Conservation (phyloP, 2,329 filamentous ascomycete genomes). For the Aspergillus uvarum region DNA sequence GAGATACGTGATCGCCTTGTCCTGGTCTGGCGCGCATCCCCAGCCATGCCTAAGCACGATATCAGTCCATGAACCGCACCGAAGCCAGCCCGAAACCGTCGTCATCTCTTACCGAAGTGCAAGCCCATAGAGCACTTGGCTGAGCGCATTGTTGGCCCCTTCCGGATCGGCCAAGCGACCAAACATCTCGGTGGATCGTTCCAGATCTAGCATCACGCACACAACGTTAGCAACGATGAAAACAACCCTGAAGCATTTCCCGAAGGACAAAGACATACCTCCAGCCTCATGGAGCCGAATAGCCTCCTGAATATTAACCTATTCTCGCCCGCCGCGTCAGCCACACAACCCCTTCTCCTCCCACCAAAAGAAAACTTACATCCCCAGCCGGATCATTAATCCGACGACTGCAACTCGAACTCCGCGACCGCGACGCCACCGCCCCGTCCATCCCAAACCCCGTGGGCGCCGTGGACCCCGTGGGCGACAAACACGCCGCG, state of each 20-base stretch:
- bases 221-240: background rate
- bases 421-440: constrained; percentile 26
- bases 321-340: constrained; percentile 9
- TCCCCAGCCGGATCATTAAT: constrained; percentile 36
- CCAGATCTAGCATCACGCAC: constrained; percentile 55
- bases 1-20: constrained; percentile 77
- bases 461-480: constrained; percentile 10
- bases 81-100: background rate
- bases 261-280: constrained; percentile 33
- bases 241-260: too few species aligned
- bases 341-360: background rate
- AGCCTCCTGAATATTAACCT: constrained; percentile 81
- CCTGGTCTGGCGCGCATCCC: constrained; percentile 74
- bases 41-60: constrained; percentile 71
- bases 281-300: constrained; percentile 89
- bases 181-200: constrained; percentile 81
- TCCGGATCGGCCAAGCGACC: constrained; percentile 76
- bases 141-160: constrained; percentile 86
- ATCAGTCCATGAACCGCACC: background rate
- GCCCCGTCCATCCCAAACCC: constrained; percentile 12
- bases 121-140: constrained; percentile 93
- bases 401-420: constrained; percentile 32
- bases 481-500: constrained; percentile 38
- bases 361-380: constrained; percentile 26
- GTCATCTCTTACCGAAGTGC: constrained; percentile 68